Evolutionary conservation across 805 yeast species (phyloP).

Genomic region (Candida coquimbonensis): DNA sequence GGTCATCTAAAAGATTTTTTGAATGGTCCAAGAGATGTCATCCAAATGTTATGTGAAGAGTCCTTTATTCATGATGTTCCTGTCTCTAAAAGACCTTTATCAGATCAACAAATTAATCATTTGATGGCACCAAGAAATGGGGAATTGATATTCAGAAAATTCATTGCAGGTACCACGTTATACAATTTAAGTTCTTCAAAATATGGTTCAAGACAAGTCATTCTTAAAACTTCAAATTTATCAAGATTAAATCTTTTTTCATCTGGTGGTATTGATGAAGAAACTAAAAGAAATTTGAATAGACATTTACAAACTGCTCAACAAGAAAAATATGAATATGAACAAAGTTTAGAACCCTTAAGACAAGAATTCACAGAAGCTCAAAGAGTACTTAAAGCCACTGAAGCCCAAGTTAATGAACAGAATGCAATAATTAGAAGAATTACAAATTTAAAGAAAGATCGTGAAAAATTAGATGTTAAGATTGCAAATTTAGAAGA

Average conservation of each 20-base stretch:
- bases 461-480: slow-evolving; percentile 18
- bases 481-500: slow-evolving; percentile 25
- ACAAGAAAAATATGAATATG: slow-evolving; percentile 7
- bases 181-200: slow-evolving; percentile 48
- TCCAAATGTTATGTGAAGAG: slow-evolving; percentile 61
- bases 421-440: slow-evolving; percentile 5
- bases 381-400: not conserved
- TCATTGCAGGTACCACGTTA: slow-evolving; percentile 51
- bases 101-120: slow-evolving; percentile 31
- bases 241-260: slow-evolving; percentile 9
- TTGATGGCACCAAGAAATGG: slow-evolving; percentile 31
- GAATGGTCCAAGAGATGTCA: slow-evolving; percentile 64
- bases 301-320: slow-evolving; percentile 12
- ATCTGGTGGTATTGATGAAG: slow-evolving; percentile 18
- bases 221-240: slow-evolving; percentile 12
- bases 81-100: slow-evolving; percentile 42
- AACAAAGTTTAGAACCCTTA: slow-evolving; percentile 4
- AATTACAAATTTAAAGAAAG: slow-evolving; percentile 9
- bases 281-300: slow-evolving; percentile 8
- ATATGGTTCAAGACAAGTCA: slow-evolving; percentile 54
- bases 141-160: slow-evolving; percentile 41
- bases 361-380: slow-evolving; percentile 1
- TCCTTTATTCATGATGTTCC: slow-evolving; percentile 54
- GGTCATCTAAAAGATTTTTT: slow-evolving; percentile 70
- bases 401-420: not conserved